phyloP scores from a whole-genome alignment of 2,329 filamentous ascomycete genomes.

The Bipolaris oryzae region DNA sequence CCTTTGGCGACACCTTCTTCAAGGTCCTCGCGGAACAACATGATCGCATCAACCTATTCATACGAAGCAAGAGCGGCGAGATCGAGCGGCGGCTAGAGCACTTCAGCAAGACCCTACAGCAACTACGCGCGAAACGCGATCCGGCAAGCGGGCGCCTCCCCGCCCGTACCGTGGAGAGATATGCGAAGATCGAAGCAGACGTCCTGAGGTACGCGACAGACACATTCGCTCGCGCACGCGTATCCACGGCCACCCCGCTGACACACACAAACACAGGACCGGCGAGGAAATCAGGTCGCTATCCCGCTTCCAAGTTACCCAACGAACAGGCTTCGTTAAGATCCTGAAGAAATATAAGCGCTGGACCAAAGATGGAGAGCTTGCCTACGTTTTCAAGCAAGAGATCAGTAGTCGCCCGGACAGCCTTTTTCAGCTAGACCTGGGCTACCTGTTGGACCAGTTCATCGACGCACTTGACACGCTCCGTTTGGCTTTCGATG shows the following conservation, averaged over 20 bases:
- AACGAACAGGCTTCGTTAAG: conserved; percentile 78
- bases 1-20: conserved; percentile 76
- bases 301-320: conserved; percentile 73
- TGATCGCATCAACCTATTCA: conserved; percentile 77
- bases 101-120: conserved; percentile 48
- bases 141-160: conserved; percentile 41
- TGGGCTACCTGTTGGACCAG: conserved; percentile 58
- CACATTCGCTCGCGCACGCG: background rate
- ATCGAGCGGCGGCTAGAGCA: conserved; percentile 68
- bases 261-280: conserved; percentile 53
- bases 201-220: conserved; percentile 49
- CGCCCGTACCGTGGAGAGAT: conserved; percentile 55
- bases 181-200: conserved; percentile 58
- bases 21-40: conserved; percentile 74
- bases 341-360: conserved; percentile 87
- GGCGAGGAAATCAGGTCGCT: conserved; percentile 74
- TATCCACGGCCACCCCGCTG: conserved; percentile 10
- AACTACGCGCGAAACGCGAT: conserved; percentile 35
- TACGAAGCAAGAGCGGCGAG: conserved; percentile 79
- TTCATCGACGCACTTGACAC: conserved; percentile 56
- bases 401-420: conserved; percentile 69
- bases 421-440: conserved; percentile 73
- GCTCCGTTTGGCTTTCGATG: conserved; percentile 54
- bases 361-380: conserved; percentile 75
- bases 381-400: conserved; percentile 70